Conservation (phyloP, 169 alveolate species). For the Eimeria praecox region DNA sequence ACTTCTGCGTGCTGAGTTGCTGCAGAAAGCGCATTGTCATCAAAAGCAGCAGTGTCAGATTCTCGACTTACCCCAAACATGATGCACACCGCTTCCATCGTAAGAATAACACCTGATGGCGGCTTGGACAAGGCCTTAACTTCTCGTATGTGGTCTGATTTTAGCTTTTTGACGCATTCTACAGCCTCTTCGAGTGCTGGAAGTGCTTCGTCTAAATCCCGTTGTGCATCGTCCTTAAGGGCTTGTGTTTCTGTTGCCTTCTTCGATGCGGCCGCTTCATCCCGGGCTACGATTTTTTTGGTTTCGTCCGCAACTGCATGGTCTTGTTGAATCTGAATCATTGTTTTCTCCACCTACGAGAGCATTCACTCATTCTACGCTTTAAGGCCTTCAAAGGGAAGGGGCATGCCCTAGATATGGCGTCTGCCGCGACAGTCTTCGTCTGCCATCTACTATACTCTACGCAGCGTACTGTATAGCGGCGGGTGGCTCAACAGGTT, state of each 20-base stretch:
- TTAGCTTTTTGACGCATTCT: conserved; percentile 94
- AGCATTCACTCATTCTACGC: background rate
- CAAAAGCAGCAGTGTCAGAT: background rate
- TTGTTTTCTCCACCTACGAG: conserved; percentile 91
- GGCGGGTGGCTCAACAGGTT: background rate
- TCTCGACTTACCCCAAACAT: conserved; percentile 89
- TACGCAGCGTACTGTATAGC: background rate
- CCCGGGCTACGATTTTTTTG: conserved; percentile 91
- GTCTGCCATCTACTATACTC: background rate
- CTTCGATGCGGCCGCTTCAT: conserved; percentile 90
- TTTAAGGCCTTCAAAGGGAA: background rate
- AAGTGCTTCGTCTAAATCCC: conserved; percentile 95
- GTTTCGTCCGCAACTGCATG: conserved; percentile 95
- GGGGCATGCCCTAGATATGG: background rate
- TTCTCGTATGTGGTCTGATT: conserved; percentile 95
- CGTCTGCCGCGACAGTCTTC: background rate
- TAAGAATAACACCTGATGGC: conserved; percentile 90
- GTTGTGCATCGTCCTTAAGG: conserved; percentile 92
- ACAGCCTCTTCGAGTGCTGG: conserved; percentile 95
- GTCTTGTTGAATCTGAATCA: conserved; percentile 93
- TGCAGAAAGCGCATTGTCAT: background rate
- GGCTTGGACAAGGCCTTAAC: conserved; percentile 94
- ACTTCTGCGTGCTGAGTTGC: background rate
- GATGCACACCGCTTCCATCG: conserved; percentile 92
- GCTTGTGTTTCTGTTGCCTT: conserved; percentile 92